Evolutionary conservation across 2,329 filamentous ascomycete genomes (phyloP).

Genomic region (Ophiostoma populinum): DNA sequence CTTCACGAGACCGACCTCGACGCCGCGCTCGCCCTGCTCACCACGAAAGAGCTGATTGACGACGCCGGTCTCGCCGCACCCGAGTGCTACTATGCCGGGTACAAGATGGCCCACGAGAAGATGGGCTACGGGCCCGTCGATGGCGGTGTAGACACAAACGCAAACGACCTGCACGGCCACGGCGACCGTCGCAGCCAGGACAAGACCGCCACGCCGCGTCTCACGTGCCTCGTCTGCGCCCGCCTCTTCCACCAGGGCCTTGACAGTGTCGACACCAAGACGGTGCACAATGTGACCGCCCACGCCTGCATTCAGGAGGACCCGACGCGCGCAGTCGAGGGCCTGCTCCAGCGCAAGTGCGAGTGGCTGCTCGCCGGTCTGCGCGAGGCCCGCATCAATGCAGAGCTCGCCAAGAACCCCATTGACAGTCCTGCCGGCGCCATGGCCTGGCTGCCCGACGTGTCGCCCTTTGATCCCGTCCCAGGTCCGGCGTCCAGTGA

Average conservation of each 20-base stretch:
- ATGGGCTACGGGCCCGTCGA: slow-evolving; percentile 1
- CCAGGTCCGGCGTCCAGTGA: too few species aligned
- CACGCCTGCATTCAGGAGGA: slow-evolving; percentile 6
- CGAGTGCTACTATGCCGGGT: slow-evolving; percentile 6
- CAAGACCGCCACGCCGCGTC: not conserved
- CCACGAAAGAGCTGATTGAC: not conserved
- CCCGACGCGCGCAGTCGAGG: not conserved
- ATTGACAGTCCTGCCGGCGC: not conserved
- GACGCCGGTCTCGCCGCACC: slow-evolving; percentile 1
- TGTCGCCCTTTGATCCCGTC: slow-evolving; percentile 10
- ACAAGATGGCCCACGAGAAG: slow-evolving; percentile 3
- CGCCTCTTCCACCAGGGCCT: slow-evolving; percentile 2
- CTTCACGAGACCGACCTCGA: slow-evolving; percentile 6
- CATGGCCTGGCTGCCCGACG: slow-evolving; percentile 2
- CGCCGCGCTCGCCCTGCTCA: slow-evolving; percentile 2
- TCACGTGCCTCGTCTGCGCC: slow-evolving; percentile 1
- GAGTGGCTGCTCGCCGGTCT: slow-evolving; percentile 10
- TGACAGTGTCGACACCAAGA: not conserved
- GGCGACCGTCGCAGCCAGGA: not conserved
- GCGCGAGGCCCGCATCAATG: slow-evolving; percentile 7
- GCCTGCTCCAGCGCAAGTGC: slow-evolving; percentile 8
- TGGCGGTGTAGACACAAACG: too few species aligned
- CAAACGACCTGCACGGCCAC: not conserved
- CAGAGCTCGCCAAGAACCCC: too few species aligned
- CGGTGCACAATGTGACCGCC: not conserved